Evolutionary conservation across 2,329 filamentous ascomycete species (phyloP), one percentile per base, ranked within the genome.

Genomic region (Colletotrichum sp.): DNA sequence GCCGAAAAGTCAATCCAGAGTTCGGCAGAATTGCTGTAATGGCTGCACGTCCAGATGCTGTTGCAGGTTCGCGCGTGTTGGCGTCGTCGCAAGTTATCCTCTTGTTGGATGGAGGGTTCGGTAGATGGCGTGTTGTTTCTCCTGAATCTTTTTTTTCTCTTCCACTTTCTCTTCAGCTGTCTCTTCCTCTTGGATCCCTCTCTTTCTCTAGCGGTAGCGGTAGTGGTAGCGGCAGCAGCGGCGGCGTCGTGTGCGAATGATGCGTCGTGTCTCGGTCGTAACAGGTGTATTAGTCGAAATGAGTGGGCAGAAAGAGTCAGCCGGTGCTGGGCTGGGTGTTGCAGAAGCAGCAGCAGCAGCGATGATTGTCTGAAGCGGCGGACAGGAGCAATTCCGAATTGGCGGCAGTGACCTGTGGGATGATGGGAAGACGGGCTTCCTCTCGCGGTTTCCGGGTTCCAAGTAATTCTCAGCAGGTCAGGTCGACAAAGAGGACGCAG

Each of bases 1-100:
- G 64, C 26, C 39, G 32, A 52, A 43, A 34, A 63, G 36, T 52
- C 48, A 74, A 64, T 68, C 34, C 36, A 52, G 63, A 73, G 64
- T 73, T 73, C n/a, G 64, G 64, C 39, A 73, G 65, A 72, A 55
- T 39, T 39, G 63, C 32, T 21, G 26, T 26, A 34, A 43, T 21
- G 14, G 72, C 48, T 72, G 68, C 34, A 32, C 59, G 21, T 66
- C 59, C 36, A n/a, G 60, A 48, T 18, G 61, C 28, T 21, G 71
- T 30, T 39, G 57, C 55, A 36, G 65, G 64, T 69, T 74, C 73
- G 73, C 70, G 48, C 55, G 43, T 52, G 16, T 52, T 6, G 9
- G 21, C 24, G 71, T 75, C 74, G 70, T 74, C 74, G 74, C 70
- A 76, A 76, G 65, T 74, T 64, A 36, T 48, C 32, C 55, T 59